These are phyloP conservation scores for Candida yuanshanica DNA, from an alignment of 805 yeast species.

Conservation along the genomic window DNA sequence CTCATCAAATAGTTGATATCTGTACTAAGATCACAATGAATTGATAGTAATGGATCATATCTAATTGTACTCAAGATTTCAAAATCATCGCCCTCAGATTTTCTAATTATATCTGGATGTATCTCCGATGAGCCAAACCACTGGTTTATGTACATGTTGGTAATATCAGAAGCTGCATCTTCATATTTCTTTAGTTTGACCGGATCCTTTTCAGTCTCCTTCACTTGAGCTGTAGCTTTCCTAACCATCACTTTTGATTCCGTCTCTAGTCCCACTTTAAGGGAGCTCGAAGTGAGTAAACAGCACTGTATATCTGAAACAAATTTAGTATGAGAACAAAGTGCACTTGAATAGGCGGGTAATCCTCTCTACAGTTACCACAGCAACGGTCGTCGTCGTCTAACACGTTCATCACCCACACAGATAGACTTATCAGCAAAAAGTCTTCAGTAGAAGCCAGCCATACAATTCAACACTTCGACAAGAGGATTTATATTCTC, in stretches of 20 bases:
- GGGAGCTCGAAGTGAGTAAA: too few relatives aligned
- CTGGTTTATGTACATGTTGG: conserved; percentile 1
- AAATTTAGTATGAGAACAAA: too few relatives aligned
- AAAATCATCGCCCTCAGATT: conserved; percentile 30
- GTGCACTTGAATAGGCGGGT: too few relatives aligned
- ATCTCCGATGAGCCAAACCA: conserved; percentile 3
- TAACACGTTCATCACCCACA: too few relatives aligned
- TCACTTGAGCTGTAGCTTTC: neutral
- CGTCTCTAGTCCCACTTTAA: neutral
- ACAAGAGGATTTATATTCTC: neutral
- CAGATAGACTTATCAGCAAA: too few relatives aligned
- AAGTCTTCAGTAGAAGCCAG: too few relatives aligned
- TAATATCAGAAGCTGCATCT: neutral
- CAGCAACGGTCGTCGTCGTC: too few relatives aligned
- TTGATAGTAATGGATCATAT: conserved; percentile 58
- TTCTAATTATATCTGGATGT: conserved; percentile 7
- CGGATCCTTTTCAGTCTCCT: conserved; percentile 2
- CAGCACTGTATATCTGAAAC: too few relatives aligned
- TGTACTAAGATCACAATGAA: neutral
- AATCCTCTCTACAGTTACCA: too few relatives aligned
- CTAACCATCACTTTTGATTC: conserved; percentile 5
- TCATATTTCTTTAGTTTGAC: conserved; percentile 3
- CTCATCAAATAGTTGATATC: conserved; percentile 7
- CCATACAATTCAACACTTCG: neutral
- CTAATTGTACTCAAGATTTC: conserved; percentile 66